phyloP scores from a whole-genome alignment of 495 filamentous ascomycete species.

The Usnea hakonensis region DNA sequence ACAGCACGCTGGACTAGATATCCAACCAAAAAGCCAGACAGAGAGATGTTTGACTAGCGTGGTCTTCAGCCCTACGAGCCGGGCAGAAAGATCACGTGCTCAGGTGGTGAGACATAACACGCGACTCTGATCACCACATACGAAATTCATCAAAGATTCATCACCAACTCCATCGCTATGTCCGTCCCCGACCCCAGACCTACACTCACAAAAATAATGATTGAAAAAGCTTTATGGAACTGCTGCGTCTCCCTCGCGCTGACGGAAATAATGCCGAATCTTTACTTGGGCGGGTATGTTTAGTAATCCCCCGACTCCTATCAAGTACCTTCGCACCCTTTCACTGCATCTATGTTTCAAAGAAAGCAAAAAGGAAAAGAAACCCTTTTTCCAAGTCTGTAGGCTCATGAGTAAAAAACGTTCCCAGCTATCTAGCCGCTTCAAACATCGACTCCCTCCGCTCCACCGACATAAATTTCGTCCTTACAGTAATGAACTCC shows the following conservation, averaged over 20 bases:
- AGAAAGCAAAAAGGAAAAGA: too few species aligned
- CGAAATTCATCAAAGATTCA: neutral
- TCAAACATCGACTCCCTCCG: slow-evolving; percentile 8
- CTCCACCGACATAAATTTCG: slow-evolving; percentile 8
- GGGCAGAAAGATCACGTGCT: neutral
- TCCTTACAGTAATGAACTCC: slow-evolving; percentile 13
- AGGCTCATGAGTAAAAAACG: neutral
- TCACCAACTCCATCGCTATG: neutral
- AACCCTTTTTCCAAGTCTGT: too few species aligned
- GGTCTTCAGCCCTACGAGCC: too few species aligned
- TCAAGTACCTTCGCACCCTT: neutral
- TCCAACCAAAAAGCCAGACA: too few species aligned
- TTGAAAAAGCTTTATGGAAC: neutral
- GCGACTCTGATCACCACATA: neutral
- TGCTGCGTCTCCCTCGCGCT: neutral
- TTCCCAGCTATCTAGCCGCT: slow-evolving; percentile 1
- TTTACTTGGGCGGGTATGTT: neutral
- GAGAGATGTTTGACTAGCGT: too few species aligned
- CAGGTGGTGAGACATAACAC: neutral
- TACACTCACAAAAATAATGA: neutral
- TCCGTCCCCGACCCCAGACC: neutral
- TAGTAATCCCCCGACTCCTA: too few species aligned
- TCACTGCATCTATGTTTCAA: neutral
- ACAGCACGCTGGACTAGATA: too few species aligned
- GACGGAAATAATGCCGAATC: neutral